Evolutionary conservation across 2,329 filamentous ascomycete genomes (phyloP).

Genomic region (Pochonia chlamydosporia): DNA sequence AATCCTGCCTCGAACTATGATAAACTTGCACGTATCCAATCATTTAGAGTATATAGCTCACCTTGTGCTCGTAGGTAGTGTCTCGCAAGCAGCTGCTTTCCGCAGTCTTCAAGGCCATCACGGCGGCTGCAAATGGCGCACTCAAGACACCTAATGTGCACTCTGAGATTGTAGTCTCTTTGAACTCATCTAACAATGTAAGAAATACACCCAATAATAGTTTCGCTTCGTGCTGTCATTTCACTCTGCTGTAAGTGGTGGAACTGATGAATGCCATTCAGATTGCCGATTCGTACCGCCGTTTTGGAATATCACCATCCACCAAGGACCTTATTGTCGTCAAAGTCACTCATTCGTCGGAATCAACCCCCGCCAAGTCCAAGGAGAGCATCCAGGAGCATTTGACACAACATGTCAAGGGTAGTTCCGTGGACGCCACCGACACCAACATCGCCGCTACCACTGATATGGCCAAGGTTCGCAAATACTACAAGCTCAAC

Average conservation of each 20-base stretch:
- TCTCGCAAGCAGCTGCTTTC: slow-evolving; percentile 69
- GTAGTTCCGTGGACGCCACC: slow-evolving; percentile 50
- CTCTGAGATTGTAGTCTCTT: slow-evolving; percentile 76
- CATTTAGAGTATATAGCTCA: background rate
- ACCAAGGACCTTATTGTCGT: slow-evolving; percentile 72
- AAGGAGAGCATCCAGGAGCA: slow-evolving; percentile 51
- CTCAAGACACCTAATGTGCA: slow-evolving; percentile 82
- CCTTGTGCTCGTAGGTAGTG: slow-evolving; percentile 47
- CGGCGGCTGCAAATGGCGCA: slow-evolving; percentile 51
- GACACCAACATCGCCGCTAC: slow-evolving; percentile 55
- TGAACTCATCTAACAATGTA: slow-evolving; percentile 81
- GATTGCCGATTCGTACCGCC: slow-evolving; percentile 89
- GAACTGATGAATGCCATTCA: slow-evolving; percentile 26
- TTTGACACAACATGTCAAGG: slow-evolving; percentile 56
- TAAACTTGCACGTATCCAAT: background rate
- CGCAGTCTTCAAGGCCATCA: slow-evolving; percentile 72
- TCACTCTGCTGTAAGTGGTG: slow-evolving; percentile 25
- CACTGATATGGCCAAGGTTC: slow-evolving; percentile 63
- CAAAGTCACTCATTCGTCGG: slow-evolving; percentile 60
- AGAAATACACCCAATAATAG: slow-evolving; percentile 51
- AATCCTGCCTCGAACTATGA: background rate
- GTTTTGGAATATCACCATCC: slow-evolving; percentile 70
- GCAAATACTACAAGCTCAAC: slow-evolving; percentile 83
- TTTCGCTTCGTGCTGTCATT: slow-evolving; percentile 82
- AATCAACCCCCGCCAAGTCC: slow-evolving; percentile 31